Evolutionary conservation across 2,329 filamentous ascomycete species (phyloP).

Genomic region (Akanthomyces lecanii): DNA sequence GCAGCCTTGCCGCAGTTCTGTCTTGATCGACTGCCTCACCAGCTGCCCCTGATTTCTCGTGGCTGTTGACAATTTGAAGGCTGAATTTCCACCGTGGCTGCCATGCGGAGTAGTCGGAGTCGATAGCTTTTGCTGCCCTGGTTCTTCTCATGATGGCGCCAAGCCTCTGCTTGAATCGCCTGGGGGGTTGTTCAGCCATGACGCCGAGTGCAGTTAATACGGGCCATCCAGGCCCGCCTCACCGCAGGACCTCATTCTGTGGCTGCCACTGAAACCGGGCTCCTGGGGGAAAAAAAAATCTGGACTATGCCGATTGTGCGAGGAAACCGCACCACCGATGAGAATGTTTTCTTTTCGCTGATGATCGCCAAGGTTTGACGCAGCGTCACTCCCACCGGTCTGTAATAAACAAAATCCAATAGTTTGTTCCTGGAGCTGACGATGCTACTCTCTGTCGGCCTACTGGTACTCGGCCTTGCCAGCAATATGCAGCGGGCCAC

Average conservation of each 20-base stretch:
- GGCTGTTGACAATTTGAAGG: neutral
- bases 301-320: neutral
- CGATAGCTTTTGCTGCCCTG: neutral
- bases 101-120: neutral
- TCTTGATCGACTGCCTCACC: neutral
- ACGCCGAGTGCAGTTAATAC: neutral
- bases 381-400: neutral
- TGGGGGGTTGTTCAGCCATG: neutral
- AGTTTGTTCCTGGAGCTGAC: neutral
- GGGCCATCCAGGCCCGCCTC: neutral
- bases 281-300: neutral
- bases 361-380: neutral
- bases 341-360: neutral
- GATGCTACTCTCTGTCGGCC: neutral
- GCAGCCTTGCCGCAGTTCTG: neutral
- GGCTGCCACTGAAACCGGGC: constrained; percentile 1
- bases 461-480: neutral
- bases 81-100: neutral
- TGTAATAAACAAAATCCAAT: constrained; percentile 3
- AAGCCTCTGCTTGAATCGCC: neutral
- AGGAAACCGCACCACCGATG: neutral
- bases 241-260: neutral
- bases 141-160: neutral
- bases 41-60: neutral
- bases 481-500: neutral